phyloP scores from a whole-genome alignment of 495 filamentous ascomycete genomes.

The Penicillium lagena region DNA sequence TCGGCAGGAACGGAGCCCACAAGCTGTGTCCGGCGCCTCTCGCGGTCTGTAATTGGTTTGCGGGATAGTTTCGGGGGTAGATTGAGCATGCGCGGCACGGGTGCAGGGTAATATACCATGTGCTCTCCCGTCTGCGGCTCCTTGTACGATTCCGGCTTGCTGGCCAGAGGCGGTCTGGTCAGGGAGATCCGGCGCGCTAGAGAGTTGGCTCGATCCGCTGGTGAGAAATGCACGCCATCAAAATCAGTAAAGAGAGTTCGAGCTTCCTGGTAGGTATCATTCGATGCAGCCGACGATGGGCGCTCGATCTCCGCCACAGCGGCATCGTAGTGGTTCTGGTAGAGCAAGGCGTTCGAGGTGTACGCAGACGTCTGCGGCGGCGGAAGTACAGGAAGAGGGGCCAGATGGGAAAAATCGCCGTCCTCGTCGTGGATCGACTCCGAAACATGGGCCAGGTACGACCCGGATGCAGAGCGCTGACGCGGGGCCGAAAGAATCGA shows the following conservation, averaged over 20 bases:
- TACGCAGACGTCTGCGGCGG: conserved; percentile 21
- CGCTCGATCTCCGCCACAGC: conserved; percentile 21
- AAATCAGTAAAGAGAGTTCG: conserved; percentile 78
- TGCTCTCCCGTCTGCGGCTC: conserved; percentile 60
- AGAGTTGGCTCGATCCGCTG: conserved; percentile 26
- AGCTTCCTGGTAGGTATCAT: conserved; percentile 63
- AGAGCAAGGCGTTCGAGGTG: conserved; percentile 8
- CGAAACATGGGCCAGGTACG: conserved; percentile 43
- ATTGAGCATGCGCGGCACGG: conserved; percentile 88
- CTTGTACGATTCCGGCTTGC: conserved; percentile 53
- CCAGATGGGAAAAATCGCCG: conserved; percentile 18
- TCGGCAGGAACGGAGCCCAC: conserved; percentile 44
- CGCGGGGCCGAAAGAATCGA: conserved; percentile 53
- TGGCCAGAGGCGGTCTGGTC: conserved; percentile 34
- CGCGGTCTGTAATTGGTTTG: conserved; percentile 53
- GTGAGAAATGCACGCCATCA: conserved; percentile 82
- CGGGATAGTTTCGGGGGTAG: conserved; percentile 83
- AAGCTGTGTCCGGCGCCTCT: conserved; percentile 63
- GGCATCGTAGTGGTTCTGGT: conserved; percentile 15
- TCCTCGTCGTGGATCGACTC: conserved; percentile 43
- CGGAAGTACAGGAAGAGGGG: conserved; percentile 10
- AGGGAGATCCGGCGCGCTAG: conserved; percentile 28
- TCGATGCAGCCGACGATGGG: conserved; percentile 50
- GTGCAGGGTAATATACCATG: conserved; percentile 94
- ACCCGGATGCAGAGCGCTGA: conserved; percentile 53